Evolutionary conservation across 1,284 basidiomycete species (phyloP).

Genomic region (Cryptococcus neoformans): DNA sequence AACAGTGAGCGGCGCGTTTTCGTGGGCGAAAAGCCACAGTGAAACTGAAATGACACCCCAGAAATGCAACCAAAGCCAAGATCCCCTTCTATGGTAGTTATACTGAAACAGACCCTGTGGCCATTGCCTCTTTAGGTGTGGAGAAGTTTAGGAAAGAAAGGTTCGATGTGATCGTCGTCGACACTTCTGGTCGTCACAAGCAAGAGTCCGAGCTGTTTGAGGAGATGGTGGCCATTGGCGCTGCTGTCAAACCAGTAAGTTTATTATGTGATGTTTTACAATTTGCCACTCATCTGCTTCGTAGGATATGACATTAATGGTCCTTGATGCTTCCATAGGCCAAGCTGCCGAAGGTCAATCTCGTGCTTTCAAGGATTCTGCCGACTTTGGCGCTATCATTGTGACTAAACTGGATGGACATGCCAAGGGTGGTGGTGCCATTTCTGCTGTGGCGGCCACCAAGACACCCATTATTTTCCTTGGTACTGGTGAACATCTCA

Average conservation of each 20-base stretch:
- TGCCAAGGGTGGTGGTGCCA: slow-evolving; percentile 98
- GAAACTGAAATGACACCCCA: slow-evolving; percentile 3
- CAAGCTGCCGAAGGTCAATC: slow-evolving; percentile 97
- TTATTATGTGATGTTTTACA: slow-evolving; percentile 27
- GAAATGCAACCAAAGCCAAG: slow-evolving; percentile 90
- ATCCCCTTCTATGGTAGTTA: slow-evolving; percentile 99
- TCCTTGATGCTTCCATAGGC: slow-evolving; percentile 77
- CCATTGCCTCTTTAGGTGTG: slow-evolving; percentile 91
- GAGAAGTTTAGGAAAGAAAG: slow-evolving; percentile 95
- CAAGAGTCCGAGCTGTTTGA: slow-evolving; percentile 96
- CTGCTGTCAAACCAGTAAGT: slow-evolving; percentile 89
- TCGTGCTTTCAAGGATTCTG: slow-evolving; percentile 95
- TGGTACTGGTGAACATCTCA: slow-evolving; percentile 93
- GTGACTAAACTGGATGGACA: slow-evolving; percentile 99
- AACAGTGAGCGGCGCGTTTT: slow-evolving; percentile 66
- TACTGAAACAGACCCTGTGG: slow-evolving; percentile 97
- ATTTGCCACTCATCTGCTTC: not conserved
- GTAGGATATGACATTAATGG: slow-evolving; percentile 78
- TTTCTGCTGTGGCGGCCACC: slow-evolving; percentile 98
- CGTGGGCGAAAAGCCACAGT: too few species aligned
- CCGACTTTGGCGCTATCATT: slow-evolving; percentile 97
- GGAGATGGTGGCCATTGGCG: slow-evolving; percentile 96
- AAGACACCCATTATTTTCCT: slow-evolving; percentile 99
- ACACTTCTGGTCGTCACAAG: slow-evolving; percentile 95
- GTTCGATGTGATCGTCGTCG: slow-evolving; percentile 99